Conservation (phyloP, 2,329 filamentous ascomycete genomes). For the Penicillium concentricum region DNA sequence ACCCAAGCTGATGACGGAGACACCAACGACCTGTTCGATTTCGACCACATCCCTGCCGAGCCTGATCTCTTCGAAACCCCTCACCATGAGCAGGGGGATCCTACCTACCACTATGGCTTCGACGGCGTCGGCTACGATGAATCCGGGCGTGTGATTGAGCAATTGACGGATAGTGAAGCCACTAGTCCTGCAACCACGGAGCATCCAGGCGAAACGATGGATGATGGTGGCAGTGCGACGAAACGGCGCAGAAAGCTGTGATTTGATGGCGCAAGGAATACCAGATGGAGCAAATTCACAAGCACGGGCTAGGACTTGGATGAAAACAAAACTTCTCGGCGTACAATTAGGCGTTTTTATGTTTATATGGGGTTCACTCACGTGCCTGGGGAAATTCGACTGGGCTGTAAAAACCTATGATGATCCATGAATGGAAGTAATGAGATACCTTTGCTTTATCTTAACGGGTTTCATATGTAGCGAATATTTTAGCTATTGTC, state of each 20-base stretch:
- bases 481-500: neutral
- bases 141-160: constrained; percentile 40
- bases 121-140: constrained; percentile 29
- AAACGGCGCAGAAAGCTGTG: constrained; percentile 36
- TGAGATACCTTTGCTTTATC: constrained; percentile 8
- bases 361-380: constrained; percentile 3
- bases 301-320: neutral
- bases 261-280: constrained; percentile 8
- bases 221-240: constrained; percentile 25
- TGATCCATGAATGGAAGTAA: constrained; percentile 2
- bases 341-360: constrained; percentile 9
- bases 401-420: constrained; percentile 9
- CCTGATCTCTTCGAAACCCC: constrained; percentile 34
- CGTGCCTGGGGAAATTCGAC: neutral
- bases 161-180: constrained; percentile 46
- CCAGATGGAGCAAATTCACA: neutral
- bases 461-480: neutral
- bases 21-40: constrained; percentile 44
- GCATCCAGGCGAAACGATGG: constrained; percentile 19
- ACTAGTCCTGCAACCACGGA: constrained; percentile 43
- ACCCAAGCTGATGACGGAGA: constrained; percentile 28
- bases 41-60: constrained; percentile 38
- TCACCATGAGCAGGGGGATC: constrained; percentile 23
- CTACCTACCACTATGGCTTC: constrained; percentile 37
- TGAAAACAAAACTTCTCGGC: neutral